These are phyloP conservation scores for Citeromyces hawaiiensis DNA, from an alignment of 1,139 yeast genomes.

Conservation along the genomic window DNA sequence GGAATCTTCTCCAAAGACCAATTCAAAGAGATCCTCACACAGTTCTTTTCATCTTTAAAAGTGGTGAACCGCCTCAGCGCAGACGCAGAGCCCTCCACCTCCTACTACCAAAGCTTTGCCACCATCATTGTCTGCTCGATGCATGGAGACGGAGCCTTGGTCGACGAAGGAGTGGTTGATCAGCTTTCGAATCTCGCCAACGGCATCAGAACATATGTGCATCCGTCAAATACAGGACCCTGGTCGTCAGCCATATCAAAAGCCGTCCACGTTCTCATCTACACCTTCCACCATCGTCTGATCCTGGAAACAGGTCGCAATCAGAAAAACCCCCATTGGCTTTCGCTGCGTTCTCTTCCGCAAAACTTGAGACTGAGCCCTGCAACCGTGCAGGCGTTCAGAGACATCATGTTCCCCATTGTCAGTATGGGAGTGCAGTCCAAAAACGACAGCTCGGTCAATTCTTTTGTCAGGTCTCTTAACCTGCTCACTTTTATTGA, in stretches of 20 bases:
- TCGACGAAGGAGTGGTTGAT: constrained; percentile 34
- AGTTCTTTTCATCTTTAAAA: constrained; percentile 28
- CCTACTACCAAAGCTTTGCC: constrained; percentile 46
- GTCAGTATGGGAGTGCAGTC: constrained; percentile 72
- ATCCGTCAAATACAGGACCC: constrained; percentile 80
- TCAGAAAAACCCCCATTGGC: constrained; percentile 20
- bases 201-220: constrained; percentile 74
- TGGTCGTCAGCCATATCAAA: constrained; percentile 72
- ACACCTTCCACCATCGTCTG: constrained; percentile 45
- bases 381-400: constrained; percentile 32
- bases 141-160: constrained; percentile 30
- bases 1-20: constrained; percentile 60
- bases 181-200: constrained; percentile 42
- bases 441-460: constrained; percentile 45
- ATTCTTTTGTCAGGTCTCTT: constrained; percentile 46
- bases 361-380: constrained; percentile 28
- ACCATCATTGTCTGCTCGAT: constrained; percentile 55
- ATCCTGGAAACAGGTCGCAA: constrained; percentile 28
- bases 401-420: constrained; percentile 40
- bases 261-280: constrained; percentile 39
- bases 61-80: constrained; percentile 12
- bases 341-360: constrained; percentile 28
- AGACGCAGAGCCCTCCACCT: constrained; percentile 15
- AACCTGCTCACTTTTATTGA: constrained; percentile 52
- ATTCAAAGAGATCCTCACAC: constrained; percentile 42